Evolutionary conservation across 257 asterid genomes (phyloP).

Genomic region (Solanum appendiculatum): DNA sequence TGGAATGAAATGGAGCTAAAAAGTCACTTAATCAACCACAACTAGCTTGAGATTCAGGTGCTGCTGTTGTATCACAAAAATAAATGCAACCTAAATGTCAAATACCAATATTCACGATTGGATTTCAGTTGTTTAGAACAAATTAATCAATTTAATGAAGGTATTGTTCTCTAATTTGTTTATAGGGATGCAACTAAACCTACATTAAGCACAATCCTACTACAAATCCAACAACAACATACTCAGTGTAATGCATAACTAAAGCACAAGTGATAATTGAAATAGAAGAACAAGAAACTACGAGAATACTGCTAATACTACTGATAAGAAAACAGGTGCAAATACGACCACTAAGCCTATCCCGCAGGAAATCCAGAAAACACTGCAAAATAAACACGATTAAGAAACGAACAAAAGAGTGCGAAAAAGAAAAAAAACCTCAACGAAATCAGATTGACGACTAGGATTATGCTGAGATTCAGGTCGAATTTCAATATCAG

Average conservation of each 20-base stretch:
- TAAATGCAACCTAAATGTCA: not conserved
- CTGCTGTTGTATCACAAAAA: not conserved
- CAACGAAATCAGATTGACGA: slow-evolving; percentile 81
- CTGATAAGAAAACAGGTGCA: not conserved
- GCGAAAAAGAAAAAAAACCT: slow-evolving; percentile 32
- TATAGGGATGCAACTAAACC: not conserved
- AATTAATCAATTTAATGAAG: not conserved
- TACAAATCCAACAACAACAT: not conserved
- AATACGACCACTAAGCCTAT: not conserved
- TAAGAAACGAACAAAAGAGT: not conserved
- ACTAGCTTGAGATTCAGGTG: not conserved
- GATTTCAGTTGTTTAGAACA: not conserved
- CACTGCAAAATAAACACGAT: not conserved
- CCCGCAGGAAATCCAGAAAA: not conserved
- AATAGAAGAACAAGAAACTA: not conserved
- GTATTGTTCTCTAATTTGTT: not conserved
- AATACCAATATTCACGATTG: not conserved
- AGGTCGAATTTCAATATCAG: slow-evolving; percentile 91
- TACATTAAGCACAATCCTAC: not conserved
- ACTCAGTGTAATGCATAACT: not conserved
- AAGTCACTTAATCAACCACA: not conserved
- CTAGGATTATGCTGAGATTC: slow-evolving; percentile 94
- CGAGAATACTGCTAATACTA: not conserved
- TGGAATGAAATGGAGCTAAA: not conserved
- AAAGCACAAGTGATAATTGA: not conserved